Conservation (phyloP, 805 yeast genomes). For the Kuraishia hungarica region DNA sequence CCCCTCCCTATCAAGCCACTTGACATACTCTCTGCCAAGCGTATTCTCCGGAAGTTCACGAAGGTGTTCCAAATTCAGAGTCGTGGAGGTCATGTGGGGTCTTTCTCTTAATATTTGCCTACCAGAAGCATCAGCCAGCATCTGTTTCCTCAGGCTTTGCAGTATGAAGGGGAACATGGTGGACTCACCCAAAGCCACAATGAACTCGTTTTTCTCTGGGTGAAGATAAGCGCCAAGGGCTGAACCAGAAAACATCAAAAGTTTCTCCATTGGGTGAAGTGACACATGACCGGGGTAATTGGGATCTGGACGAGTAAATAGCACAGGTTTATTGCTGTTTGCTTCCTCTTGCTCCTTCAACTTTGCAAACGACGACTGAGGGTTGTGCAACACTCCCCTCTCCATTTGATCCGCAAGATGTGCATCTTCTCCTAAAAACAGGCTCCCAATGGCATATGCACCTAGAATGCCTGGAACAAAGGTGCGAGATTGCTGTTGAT, state of each 20-base stretch:
- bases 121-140: slow-evolving; percentile 73
- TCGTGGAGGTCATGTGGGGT: slow-evolving; percentile 74
- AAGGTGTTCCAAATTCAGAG: slow-evolving; percentile 56
- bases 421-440: slow-evolving; percentile 30
- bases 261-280: slow-evolving; percentile 51
- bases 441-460: background rate
- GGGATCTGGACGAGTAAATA: slow-evolving; percentile 31
- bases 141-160: slow-evolving; percentile 50
- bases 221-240: slow-evolving; percentile 71
- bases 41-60: slow-evolving; percentile 55
- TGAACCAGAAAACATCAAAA: slow-evolving; percentile 58
- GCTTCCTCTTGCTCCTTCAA: slow-evolving; percentile 16
- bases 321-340: slow-evolving; percentile 2
- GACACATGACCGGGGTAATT: slow-evolving; percentile 78
- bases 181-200: slow-evolving; percentile 83
- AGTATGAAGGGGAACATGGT: slow-evolving; percentile 72
- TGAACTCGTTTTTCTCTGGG: slow-evolving; percentile 68
- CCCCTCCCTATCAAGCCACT: slow-evolving; percentile 80
- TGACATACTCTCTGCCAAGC: slow-evolving; percentile 70
- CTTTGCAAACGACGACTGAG: slow-evolving; percentile 22
- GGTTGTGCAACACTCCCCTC: slow-evolving; percentile 33
- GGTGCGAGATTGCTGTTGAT: background rate
- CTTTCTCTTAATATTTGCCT: slow-evolving; percentile 68
- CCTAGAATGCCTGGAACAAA: background rate
- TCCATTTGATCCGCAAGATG: slow-evolving; percentile 55